Evolutionary conservation across 2,329 filamentous ascomycete species (phyloP), one percentile per base, ranked within the genome.

Genomic region (Scedosporium minutisporum): DNA sequence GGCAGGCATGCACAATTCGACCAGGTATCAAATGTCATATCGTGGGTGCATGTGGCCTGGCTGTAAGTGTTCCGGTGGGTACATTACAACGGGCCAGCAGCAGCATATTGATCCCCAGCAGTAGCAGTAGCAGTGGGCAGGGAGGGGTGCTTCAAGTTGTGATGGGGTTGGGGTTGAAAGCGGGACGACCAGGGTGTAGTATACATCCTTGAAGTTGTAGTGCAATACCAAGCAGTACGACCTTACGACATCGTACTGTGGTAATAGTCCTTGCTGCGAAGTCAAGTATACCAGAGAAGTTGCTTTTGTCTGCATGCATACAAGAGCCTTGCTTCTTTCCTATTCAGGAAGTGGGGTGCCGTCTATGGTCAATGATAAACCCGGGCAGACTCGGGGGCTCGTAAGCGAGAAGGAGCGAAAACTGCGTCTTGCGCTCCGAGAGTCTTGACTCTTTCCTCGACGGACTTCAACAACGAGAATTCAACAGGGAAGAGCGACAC

Each of bases 251-350:
- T 18, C n/a, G 44, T 48, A 23, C 44, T 48, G 44, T n/a, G 44
- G 44, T n/a, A 21, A 48, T 48, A 48, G 16, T 48, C 16, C 44
- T 48, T 23, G 16, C 44, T 48, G 44, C 14, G 44, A 3, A 23
- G 44, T 10, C 16, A 48, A 12, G 44, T n/a, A 48, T n/a, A 48
- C n/a, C 44, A 48, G 9, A 18, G 16, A 48, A 18, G 44, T 48
- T 48, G 44, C 44, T 48, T 48, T 48, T 48, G 16, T 48, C 44
- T 7, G 21, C 44, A 23, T 27, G 51, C 51, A 55, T 7, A 55
- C 51, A 23, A 55, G 18, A 12, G 23, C 25, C 59, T 33, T 51
- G 44, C 25, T 51, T 61, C 59, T 51, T 61, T 61, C 59, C 59
- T 33, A 38, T 29, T 61, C 33, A 33, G 44, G 59, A 51, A 51